phyloP scores from a whole-genome alignment of 257 asterid species.

The Primulina eburnea region DNA sequence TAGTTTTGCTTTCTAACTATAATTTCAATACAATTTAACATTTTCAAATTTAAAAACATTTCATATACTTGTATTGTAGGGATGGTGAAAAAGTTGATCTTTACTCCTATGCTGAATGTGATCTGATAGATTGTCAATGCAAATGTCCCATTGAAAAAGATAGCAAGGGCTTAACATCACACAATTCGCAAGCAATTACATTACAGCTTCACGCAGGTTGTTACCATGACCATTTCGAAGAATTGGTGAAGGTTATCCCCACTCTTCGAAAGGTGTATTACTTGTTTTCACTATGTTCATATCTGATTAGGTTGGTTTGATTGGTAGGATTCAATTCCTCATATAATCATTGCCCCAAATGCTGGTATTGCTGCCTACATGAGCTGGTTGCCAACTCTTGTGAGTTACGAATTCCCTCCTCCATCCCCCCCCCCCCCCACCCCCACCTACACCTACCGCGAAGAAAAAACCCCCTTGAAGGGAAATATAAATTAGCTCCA shows the following conservation, averaged over 20 bases:
- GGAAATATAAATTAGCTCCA: no score
- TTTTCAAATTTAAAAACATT: neutral
- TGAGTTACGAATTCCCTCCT: conserved; percentile 31
- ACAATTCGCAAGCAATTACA: conserved; percentile 36
- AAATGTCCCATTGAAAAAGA: conserved; percentile 32
- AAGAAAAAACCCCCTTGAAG: no score
- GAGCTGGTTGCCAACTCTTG: conserved; percentile 92
- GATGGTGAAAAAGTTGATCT: conserved; percentile 63
- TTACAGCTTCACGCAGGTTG: conserved; percentile 71
- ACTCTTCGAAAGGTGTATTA: neutral
- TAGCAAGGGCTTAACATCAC: conserved; percentile 16
- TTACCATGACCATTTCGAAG: conserved; percentile 64
- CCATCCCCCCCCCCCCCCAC: no score
- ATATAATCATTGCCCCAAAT: conserved; percentile 72
- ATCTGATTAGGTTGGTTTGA: conserved; percentile 14
- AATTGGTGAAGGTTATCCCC: conserved; percentile 55
- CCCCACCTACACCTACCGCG: no score
- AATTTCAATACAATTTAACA: neutral
- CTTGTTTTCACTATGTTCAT: neutral
- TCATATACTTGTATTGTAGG: conserved; percentile 35
- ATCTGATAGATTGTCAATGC: conserved; percentile 56
- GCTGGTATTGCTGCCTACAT: conserved; percentile 92
- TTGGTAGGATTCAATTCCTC: conserved; percentile 59
- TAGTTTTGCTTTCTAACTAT: conserved; percentile 14
- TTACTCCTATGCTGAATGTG: conserved; percentile 51